Evolutionary conservation across 306 rosid species (phyloP).

Genomic region (Cicer judaicum): DNA sequence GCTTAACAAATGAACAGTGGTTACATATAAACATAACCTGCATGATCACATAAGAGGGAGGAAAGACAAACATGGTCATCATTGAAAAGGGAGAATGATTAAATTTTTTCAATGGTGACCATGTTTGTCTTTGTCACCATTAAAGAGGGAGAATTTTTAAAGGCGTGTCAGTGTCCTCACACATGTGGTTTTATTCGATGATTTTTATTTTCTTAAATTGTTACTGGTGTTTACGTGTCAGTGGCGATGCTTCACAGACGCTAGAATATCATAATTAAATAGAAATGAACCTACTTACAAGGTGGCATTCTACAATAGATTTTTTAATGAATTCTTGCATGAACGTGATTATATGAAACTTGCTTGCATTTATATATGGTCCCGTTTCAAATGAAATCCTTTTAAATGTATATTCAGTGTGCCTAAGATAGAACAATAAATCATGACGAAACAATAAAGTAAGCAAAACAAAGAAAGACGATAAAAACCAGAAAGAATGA

Average conservation of each 20-base stretch:
- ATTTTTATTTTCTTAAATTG: no score
- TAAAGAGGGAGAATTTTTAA: no score
- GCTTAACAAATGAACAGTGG: conserved; percentile 94
- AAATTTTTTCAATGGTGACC: no score
- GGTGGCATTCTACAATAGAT: conserved; percentile 7
- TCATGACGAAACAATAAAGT: background rate
- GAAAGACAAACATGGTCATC: conserved; percentile 6
- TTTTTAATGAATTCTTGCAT: background rate
- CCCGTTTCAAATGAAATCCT: background rate
- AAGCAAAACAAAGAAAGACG: conserved; percentile 12
- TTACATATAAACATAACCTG: conserved; percentile 99
- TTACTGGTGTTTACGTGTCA: no score
- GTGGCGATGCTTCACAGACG: background rate
- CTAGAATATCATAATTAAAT: conserved; percentile 10
- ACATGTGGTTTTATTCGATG: no score
- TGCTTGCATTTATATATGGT: conserved; percentile 9
- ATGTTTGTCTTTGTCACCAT: no score
- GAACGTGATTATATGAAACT: conserved; percentile 10
- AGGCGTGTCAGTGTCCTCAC: no score
- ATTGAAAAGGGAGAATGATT: background rate
- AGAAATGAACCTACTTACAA: conserved; percentile 15
- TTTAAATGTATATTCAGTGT: background rate
- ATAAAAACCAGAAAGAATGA: background rate
- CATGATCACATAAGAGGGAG: conserved; percentile 30
- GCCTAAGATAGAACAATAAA: conserved; percentile 19